Conservation (phyloP, 495 filamentous ascomycete genomes). For the Penicillium atrosanguineum region DNA sequence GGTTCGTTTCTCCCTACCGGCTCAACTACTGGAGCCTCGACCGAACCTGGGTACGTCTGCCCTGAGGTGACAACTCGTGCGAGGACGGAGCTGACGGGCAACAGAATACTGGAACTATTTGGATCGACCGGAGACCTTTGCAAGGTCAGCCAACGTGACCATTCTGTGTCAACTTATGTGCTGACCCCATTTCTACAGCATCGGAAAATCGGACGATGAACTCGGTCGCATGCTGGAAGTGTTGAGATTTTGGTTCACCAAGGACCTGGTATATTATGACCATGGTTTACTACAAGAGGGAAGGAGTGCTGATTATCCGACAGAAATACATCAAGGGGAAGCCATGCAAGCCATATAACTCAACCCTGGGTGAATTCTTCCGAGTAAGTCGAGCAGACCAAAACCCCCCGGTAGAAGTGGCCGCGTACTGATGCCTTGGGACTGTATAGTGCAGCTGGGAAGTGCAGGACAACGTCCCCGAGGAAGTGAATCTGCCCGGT, state of each 20-base stretch:
- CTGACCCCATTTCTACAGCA: conserved; percentile 55
- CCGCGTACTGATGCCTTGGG: neutral
- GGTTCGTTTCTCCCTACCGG: conserved; percentile 92
- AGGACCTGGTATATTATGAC: conserved; percentile 67
- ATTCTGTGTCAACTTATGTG: conserved; percentile 22
- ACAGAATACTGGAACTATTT: conserved; percentile 98
- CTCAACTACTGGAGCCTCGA: conserved; percentile 90
- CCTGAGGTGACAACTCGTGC: neutral
- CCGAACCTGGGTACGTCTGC: conserved; percentile 73
- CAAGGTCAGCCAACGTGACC: conserved; percentile 53
- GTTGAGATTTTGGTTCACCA: conserved; percentile 96
- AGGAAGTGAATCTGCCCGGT: conserved; percentile 41
- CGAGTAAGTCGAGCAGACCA: conserved; percentile 54
- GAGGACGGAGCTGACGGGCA: conserved; percentile 16
- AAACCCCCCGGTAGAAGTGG: neutral
- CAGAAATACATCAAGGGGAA: conserved; percentile 97
- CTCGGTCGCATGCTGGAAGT: conserved; percentile 92
- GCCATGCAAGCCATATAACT: conserved; percentile 98
- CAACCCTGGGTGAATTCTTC: conserved; percentile 96
- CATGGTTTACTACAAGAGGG: neutral
- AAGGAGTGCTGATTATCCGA: conserved; percentile 15
- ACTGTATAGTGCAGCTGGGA: conserved; percentile 84
- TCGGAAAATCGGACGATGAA: conserved; percentile 88
- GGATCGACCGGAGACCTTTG: conserved; percentile 91
- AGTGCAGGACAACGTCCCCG: conserved; percentile 63